phyloP scores from a whole-genome alignment of 352 stramenopile genomes.

The Pythium biforme region DNA sequence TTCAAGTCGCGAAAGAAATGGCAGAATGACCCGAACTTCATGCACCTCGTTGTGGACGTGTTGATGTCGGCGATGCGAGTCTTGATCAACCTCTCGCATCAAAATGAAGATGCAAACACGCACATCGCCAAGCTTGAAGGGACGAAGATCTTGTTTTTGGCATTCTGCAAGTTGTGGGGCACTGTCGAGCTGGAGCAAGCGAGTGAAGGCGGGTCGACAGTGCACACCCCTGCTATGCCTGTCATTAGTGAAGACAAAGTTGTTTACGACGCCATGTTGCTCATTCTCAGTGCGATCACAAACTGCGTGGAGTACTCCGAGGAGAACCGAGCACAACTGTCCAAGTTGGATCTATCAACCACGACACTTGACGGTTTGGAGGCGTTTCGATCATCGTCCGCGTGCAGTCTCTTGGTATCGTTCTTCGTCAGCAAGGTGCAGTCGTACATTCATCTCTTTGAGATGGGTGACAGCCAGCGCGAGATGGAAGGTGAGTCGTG shows the following conservation, averaged over 20 bases:
- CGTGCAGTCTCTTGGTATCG: conserved; percentile 39
- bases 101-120: conserved; percentile 46
- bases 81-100: conserved; percentile 80
- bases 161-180: conserved; percentile 42
- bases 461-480: conserved; percentile 30
- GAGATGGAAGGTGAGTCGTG: conserved; percentile 35
- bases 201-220: background rate
- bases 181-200: conserved; percentile 8
- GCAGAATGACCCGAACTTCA: conserved; percentile 28
- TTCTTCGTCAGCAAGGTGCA: conserved; percentile 61
- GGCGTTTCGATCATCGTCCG: conserved; percentile 10
- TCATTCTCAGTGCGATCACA: conserved; percentile 66
- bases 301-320: conserved; percentile 68
- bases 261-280: conserved; percentile 55
- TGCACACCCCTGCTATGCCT: background rate
- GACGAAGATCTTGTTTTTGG: conserved; percentile 40
- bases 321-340: conserved; percentile 49
- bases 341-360: conserved; percentile 15
- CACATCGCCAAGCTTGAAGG: conserved; percentile 41
- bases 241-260: conserved; percentile 36
- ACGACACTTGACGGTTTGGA: conserved; percentile 9
- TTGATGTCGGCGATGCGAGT: conserved; percentile 52
- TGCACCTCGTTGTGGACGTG: conserved; percentile 40
- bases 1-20: conserved; percentile 21
- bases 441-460: conserved; percentile 52